These are phyloP conservation scores for Fulvia fulva DNA, from an alignment of 2,329 filamentous ascomycete genomes.

Conservation along the genomic window DNA sequence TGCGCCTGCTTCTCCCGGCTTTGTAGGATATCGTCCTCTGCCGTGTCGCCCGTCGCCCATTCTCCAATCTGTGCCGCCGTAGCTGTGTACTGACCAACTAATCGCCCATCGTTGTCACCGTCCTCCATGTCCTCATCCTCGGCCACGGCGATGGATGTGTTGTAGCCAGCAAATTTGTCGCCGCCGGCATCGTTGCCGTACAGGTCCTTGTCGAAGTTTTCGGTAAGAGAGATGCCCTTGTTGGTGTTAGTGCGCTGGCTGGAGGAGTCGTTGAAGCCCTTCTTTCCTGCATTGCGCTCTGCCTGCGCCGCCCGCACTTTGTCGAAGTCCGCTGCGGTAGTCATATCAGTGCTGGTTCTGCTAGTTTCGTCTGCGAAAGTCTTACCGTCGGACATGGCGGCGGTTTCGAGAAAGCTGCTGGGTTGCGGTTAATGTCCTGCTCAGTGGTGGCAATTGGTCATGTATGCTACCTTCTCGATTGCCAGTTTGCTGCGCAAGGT, in stretches of 20 bases:
- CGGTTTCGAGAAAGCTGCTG: slow-evolving; percentile 8
- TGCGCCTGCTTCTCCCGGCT: slow-evolving; percentile 84
- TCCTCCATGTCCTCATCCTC: slow-evolving; percentile 77
- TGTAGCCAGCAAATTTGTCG: slow-evolving; percentile 86
- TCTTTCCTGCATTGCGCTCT: slow-evolving; percentile 83
- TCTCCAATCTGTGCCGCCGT: slow-evolving; percentile 90
- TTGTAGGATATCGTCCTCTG: slow-evolving; percentile 86
- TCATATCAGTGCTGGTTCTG: background rate
- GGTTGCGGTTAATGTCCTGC: slow-evolving; percentile 7
- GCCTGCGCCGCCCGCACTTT: slow-evolving; percentile 82
- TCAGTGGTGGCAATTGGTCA: background rate
- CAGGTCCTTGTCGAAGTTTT: slow-evolving; percentile 80
- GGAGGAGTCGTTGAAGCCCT: slow-evolving; percentile 73
- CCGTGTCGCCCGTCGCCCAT: slow-evolving; percentile 81
- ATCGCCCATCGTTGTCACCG: slow-evolving; percentile 60
- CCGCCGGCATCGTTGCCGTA: slow-evolving; percentile 65
- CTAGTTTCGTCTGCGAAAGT: background rate
- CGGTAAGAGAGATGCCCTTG: slow-evolving; percentile 87
- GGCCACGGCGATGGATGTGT: slow-evolving; percentile 77
- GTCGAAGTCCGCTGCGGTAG: slow-evolving; percentile 69
- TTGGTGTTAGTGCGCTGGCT: slow-evolving; percentile 74
- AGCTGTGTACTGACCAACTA: slow-evolving; percentile 95
- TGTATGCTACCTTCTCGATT: slow-evolving; percentile 13
- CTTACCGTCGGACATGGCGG: slow-evolving; percentile 22
- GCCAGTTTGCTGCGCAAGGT: background rate